These are phyloP conservation scores for Gossypium rotundifolium DNA, from an alignment of 345 rosid genomes.

Conservation along the genomic window DNA sequence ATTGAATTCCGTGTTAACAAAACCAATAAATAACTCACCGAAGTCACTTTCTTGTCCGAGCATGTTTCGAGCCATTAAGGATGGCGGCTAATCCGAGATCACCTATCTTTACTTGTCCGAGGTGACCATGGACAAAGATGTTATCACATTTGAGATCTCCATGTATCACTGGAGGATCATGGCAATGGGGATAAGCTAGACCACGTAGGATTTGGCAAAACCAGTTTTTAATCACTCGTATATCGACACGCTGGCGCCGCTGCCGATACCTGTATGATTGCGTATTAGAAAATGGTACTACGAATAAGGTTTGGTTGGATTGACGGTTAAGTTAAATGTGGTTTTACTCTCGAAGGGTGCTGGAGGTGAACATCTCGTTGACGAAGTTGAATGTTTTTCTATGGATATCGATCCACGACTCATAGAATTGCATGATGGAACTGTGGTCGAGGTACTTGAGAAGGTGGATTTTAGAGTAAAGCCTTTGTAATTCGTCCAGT, in stretches of 20 bases:
- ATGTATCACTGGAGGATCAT: conserved; percentile 90
- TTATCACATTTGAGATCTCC: conserved; percentile 91
- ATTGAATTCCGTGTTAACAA: background rate
- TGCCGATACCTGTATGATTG: conserved; percentile 48
- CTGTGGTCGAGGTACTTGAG: conserved; percentile 70
- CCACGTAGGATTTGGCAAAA: conserved; percentile 74
- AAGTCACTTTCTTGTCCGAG: conserved; percentile 94
- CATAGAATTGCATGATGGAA: conserved; percentile 59
- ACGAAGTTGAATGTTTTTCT: conserved; percentile 80
- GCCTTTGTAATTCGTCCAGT: conserved; percentile 69
- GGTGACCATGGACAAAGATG: conserved; percentile 88
- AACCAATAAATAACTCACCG: conserved; percentile 37
- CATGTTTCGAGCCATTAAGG: conserved; percentile 61
- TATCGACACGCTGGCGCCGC: conserved; percentile 52
- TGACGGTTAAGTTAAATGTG: background rate
- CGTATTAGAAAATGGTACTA: background rate
- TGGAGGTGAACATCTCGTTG: conserved; percentile 87
- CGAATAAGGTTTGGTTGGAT: background rate
- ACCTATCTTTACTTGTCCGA: conserved; percentile 87
- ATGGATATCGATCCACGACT: conserved; percentile 74
- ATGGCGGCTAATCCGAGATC: conserved; percentile 86
- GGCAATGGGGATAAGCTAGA: conserved; percentile 60
- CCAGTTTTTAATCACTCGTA: conserved; percentile 80
- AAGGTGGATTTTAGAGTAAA: conserved; percentile 87
- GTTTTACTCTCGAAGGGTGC: conserved; percentile 68